Conservation (phyloP, 208 protist species). For the Acanthamoeba lenticulata region DNA sequence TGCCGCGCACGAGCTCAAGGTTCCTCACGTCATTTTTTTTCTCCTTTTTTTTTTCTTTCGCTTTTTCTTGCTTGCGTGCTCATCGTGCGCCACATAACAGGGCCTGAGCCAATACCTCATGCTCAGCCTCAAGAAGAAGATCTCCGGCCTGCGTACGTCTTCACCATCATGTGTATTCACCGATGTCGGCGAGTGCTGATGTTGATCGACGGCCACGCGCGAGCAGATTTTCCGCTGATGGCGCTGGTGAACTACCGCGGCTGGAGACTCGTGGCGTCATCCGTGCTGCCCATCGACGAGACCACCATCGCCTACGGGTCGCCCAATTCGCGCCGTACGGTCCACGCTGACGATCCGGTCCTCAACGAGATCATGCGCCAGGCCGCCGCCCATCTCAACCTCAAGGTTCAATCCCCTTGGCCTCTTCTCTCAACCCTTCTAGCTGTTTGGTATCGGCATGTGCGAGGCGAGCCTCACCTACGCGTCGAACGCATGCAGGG, state of each 20-base stretch:
- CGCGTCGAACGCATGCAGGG: not conserved
- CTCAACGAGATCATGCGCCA: slow-evolving; percentile 53
- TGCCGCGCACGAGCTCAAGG: slow-evolving; percentile 48
- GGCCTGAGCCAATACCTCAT: slow-evolving; percentile 43
- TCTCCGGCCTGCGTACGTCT: slow-evolving; percentile 4
- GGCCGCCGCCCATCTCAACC: slow-evolving; percentile 26
- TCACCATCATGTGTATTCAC: not conserved
- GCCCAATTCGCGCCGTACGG: not conserved
- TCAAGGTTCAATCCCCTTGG: slow-evolving; percentile 51
- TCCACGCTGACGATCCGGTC: slow-evolving; percentile 39
- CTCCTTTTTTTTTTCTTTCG: not conserved
- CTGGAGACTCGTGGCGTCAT: slow-evolving; percentile 14
- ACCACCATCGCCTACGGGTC: slow-evolving; percentile 40
- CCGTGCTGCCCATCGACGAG: slow-evolving; percentile 53
- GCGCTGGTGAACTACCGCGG: slow-evolving; percentile 57
- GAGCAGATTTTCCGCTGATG: slow-evolving; percentile 54
- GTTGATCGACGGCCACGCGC: not conserved
- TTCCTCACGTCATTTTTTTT: too few species aligned
- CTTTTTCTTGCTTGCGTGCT: not conserved
- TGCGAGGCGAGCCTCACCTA: too few species aligned
- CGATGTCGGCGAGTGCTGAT: not conserved
- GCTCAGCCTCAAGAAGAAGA: slow-evolving; percentile 39
- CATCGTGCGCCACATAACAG: not conserved
- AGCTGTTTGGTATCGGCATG: too few species aligned
- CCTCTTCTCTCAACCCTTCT: too few species aligned